Evolutionary conservation across 148 eudicot species (phyloP).

Genomic region (Heliamphora exappendiculata): DNA sequence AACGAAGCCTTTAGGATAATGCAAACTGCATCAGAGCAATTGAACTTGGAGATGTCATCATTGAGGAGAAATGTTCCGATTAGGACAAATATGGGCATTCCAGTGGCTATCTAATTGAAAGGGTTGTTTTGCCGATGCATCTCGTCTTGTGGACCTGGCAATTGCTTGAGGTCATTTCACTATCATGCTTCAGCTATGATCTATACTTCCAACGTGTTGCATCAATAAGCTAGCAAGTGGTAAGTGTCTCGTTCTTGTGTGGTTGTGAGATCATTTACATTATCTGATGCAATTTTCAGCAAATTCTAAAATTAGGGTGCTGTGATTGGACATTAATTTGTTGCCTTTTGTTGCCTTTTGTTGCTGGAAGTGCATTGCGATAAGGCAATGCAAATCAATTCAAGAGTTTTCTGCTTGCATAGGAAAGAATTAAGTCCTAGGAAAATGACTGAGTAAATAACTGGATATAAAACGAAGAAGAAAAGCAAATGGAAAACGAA

Average conservation of each 20-base stretch:
- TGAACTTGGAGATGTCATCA: conserved; percentile 27
- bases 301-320: neutral
- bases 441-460: neutral
- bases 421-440: neutral
- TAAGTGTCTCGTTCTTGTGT: conserved; percentile 4
- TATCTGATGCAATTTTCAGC: neutral
- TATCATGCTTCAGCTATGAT: neutral
- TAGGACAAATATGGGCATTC: conserved; percentile 37
- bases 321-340: neutral
- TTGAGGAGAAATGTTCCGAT: conserved; percentile 23
- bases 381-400: neutral
- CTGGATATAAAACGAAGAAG: neutral
- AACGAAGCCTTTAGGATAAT: conserved; percentile 58
- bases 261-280: neutral
- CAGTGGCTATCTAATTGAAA: conserved; percentile 44
- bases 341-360: neutral
- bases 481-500: neutral
- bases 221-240: neutral
- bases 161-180: conserved; percentile 7
- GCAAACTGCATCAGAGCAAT: conserved; percentile 29
- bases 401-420: neutral
- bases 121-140: conserved; percentile 11
- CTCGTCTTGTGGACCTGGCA: conserved; percentile 1
- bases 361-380: neutral
- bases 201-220: neutral